Evolutionary conservation across 1,284 basidiomycete species (phyloP).

Genomic region (Naganishia cerealis): DNA sequence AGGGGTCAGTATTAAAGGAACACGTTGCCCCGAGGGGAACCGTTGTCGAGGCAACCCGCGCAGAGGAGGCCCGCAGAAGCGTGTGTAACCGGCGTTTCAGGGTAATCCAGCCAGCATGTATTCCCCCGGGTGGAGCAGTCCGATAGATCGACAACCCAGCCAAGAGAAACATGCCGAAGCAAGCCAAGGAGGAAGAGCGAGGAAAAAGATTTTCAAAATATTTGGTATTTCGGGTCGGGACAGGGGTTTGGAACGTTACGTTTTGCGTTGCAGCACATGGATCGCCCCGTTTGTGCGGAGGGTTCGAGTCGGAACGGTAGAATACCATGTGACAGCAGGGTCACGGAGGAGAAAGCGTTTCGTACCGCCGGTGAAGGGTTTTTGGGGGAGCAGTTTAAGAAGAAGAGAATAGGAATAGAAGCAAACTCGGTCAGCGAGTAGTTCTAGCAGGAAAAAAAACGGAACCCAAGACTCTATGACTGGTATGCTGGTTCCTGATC

Average conservation of each 20-base stretch:
- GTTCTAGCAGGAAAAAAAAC: background rate
- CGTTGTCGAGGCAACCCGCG: slow-evolving; percentile 7
- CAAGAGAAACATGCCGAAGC: background rate
- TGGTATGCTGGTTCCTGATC: background rate
- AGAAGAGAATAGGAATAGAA: background rate
- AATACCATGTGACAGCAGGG: background rate
- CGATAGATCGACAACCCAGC: background rate
- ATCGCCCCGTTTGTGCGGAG: background rate
- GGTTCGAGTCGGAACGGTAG: slow-evolving; percentile 2
- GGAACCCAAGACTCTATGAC: background rate
- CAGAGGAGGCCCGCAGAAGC: slow-evolving; percentile 13
- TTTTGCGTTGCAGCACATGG: background rate
- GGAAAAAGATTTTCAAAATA: background rate
- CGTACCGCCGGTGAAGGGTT: background rate
- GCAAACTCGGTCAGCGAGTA: background rate
- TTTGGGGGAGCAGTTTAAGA: background rate
- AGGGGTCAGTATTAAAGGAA: slow-evolving; percentile 12
- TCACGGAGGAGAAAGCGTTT: background rate
- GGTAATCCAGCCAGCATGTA: background rate
- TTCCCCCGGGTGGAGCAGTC: background rate
- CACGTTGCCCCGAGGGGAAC: slow-evolving; percentile 18
- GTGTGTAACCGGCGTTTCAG: background rate
- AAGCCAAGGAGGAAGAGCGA: slow-evolving; percentile 1
- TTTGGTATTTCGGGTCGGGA: slow-evolving; percentile 1
- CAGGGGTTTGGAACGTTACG: background rate